Conservation (phyloP, 1,284 basidiomycete genomes). For the Sphagnurus paluster region DNA sequence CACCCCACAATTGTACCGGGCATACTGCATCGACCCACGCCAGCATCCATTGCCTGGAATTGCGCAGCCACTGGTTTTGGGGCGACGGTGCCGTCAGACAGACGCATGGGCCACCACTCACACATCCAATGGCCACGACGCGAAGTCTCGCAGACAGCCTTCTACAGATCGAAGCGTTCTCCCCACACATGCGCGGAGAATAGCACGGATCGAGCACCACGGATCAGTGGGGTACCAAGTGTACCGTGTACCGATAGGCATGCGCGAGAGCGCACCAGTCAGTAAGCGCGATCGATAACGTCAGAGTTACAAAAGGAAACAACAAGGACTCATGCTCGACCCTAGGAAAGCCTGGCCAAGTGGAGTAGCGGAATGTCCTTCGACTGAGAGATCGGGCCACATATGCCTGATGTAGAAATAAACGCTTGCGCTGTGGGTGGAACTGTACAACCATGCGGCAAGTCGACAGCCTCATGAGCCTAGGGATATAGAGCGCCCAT, state of each 20-base stretch:
- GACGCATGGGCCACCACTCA: constrained; percentile 31
- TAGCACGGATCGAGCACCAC: constrained; percentile 1
- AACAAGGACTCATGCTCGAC: constrained; percentile 35
- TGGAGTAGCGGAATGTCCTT: constrained; percentile 2
- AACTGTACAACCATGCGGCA: no score
- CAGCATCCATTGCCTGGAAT: constrained; percentile 72
- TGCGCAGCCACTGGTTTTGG: constrained; percentile 63
- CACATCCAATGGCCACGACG: constrained; percentile 74
- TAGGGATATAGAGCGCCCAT: no score
- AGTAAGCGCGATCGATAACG: constrained; percentile 9
- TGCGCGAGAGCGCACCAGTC: constrained; percentile 57
- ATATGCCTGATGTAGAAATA: no score
- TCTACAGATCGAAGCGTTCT: constrained; percentile 71
- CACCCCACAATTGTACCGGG: constrained; percentile 2
- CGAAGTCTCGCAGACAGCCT: constrained; percentile 56
- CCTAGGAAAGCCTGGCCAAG: constrained; percentile 54
- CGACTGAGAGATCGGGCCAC: no score
- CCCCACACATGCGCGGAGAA: constrained; percentile 34
- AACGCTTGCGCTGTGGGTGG: no score
- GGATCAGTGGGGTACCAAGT: constrained; percentile 11
- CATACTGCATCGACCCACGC: constrained; percentile 41
- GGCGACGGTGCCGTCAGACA: constrained; percentile 9
- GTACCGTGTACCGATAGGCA: constrained; percentile 57
- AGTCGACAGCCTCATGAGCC: no score
- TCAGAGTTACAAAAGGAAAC: constrained; percentile 2